A percentile compares a stretch with the other conserved stretches of the same genome.
These are phyloP conservation scores for Triticum timopheevii DNA, from an alignment of 176 grass and related monocot species.

Conservation along the genomic window DNA sequence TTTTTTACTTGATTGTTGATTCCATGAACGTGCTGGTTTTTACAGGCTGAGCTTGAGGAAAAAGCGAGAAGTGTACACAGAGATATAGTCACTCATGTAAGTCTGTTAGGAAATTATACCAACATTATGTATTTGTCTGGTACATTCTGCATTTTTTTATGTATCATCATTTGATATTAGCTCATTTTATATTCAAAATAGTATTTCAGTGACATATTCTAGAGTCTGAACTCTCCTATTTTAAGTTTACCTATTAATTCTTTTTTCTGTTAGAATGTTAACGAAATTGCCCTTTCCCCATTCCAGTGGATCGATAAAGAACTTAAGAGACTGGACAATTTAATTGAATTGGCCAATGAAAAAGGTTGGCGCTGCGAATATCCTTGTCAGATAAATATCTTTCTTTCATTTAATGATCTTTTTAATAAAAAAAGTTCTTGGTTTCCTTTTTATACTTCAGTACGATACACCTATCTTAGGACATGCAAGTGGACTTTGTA, in stretches of 20 bases:
- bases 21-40: slow-evolving; percentile 29
- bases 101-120: slow-evolving; percentile 19
- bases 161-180: neutral
- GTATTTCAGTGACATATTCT: neutral
- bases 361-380: slow-evolving; percentile 87
- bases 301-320: slow-evolving; percentile 84
- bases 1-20: slow-evolving; percentile 22
- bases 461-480: neutral
- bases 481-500: slow-evolving; percentile 21
- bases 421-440: neutral
- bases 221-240: slow-evolving; percentile 1
- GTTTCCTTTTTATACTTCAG: slow-evolving; percentile 19
- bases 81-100: slow-evolving; percentile 76
- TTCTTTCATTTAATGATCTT: slow-evolving; percentile 27
- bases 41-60: slow-evolving; percentile 72
- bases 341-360: slow-evolving; percentile 69
- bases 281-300: neutral
- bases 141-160: neutral
- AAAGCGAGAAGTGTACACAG: slow-evolving; percentile 62
- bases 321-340: slow-evolving; percentile 56
- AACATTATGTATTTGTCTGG: neutral
- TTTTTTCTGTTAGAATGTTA: neutral
- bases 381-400: slow-evolving; percentile 53
- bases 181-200: neutral
- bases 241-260: neutral